Evolutionary conservation across 1,284 basidiomycete genomes (phyloP).

Genomic region (Ganoderma lingzhi): DNA sequence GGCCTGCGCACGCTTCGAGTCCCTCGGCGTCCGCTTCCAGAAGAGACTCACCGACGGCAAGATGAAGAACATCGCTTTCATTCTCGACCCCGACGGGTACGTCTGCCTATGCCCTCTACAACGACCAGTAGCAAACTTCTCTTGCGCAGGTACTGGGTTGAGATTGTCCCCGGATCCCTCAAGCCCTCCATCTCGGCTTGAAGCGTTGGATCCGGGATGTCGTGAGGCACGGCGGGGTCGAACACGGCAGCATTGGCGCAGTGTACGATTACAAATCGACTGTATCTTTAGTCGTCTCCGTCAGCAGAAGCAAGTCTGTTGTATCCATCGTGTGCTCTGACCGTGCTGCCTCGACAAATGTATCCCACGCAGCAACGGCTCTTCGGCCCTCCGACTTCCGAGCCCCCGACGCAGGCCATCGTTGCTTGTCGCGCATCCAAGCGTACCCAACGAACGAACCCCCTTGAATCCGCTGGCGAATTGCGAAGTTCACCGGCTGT

Average conservation of each 20-base stretch:
- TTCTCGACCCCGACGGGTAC: slow-evolving; percentile 80
- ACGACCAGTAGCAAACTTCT: neutral
- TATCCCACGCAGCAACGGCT: neutral
- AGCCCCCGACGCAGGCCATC: no score
- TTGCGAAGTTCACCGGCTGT: no score
- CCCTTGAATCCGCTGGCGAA: no score
- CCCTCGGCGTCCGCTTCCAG: slow-evolving; percentile 87
- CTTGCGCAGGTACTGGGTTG: slow-evolving; percentile 35
- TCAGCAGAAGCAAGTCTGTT: neutral
- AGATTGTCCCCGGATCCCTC: slow-evolving; percentile 30
- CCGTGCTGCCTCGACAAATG: neutral
- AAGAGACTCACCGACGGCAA: slow-evolving; percentile 88
- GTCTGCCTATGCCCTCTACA: neutral
- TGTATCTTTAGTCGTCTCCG: slow-evolving; percentile 8
- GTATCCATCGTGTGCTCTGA: neutral
- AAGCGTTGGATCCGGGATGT: neutral
- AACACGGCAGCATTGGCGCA: neutral
- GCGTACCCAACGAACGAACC: no score
- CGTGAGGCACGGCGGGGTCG: neutral
- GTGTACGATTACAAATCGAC: slow-evolving; percentile 7
- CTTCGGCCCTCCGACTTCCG: no score
- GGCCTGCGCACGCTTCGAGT: slow-evolving; percentile 87
- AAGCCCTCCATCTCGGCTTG: slow-evolving; percentile 14
- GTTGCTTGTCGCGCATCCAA: no score
- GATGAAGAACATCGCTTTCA: slow-evolving; percentile 90